Percentiles rank a stretch among this genome's conserved stretches.
phyloP scores from a whole-genome alignment of 2,329 filamentous ascomycete species.

The Pestalotiopsis sp. region DNA sequence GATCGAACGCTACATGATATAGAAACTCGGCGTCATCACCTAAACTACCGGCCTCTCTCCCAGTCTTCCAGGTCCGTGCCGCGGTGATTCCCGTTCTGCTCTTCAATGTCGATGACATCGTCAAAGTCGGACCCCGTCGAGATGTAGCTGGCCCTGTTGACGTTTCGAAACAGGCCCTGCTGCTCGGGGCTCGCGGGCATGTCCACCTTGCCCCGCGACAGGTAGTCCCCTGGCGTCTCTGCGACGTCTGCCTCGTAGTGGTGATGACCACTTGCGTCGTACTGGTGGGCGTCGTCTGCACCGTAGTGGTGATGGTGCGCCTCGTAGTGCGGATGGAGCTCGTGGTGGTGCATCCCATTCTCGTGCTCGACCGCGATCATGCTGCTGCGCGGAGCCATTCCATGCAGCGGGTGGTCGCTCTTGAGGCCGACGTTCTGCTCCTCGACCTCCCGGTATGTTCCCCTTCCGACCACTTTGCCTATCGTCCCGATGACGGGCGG shows the following conservation, averaged over 20 bases:
- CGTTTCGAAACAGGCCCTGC: not conserved
- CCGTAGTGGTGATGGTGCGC: too few relatives aligned
- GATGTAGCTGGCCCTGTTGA: not conserved
- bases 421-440: not conserved
- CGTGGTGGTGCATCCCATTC: not conserved
- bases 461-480: not conserved
- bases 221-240: not conserved
- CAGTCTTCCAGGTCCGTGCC: not conserved
- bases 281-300: too few relatives aligned
- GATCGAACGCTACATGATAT: too few relatives aligned
- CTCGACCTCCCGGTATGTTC: slow-evolving; percentile 9
- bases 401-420: not conserved
- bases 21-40: not conserved
- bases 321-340: not conserved
- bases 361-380: not conserved
- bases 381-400: not conserved
- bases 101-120: not conserved
- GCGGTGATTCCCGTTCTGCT: not conserved
- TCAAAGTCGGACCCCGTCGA: slow-evolving; percentile 6
- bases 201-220: not conserved
- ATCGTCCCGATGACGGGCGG: slow-evolving; percentile 9
- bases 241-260: not conserved
- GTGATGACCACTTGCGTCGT: too few relatives aligned
- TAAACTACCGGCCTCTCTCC: not conserved
- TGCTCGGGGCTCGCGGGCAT: not conserved